A percentile compares a stretch with the other conserved stretches of the same genome.
Conservation (phyloP, 306 rosid genomes). For the Coriaria nepalensis region DNA sequence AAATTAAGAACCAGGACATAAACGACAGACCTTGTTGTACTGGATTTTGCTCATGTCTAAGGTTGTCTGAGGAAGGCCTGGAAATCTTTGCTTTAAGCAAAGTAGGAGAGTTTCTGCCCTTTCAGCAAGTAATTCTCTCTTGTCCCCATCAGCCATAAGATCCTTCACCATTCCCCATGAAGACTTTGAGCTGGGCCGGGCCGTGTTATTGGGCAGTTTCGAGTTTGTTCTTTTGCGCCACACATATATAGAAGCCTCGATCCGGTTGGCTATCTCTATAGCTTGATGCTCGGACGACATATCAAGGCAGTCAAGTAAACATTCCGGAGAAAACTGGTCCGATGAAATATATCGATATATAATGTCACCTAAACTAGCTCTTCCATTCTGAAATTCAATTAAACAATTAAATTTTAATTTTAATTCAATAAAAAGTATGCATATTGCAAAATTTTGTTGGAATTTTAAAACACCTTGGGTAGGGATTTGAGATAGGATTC, state of each 20-base stretch:
- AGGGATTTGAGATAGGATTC: slow-evolving; percentile 77
- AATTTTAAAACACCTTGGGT: slow-evolving; percentile 49
- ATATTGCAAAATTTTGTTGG: background rate
- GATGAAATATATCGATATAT: slow-evolving; percentile 78
- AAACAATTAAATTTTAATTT: no score
- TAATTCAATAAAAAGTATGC: no score
- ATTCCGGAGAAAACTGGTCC: slow-evolving; percentile 78
- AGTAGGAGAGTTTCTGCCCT: slow-evolving; percentile 77
- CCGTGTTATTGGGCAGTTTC: slow-evolving; percentile 29
- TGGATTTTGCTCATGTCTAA: slow-evolving; percentile 91
- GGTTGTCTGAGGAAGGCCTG: slow-evolving; percentile 85
- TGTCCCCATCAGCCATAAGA: slow-evolving; percentile 75
- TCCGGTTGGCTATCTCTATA: slow-evolving; percentile 68
- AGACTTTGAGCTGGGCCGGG: slow-evolving; percentile 48
- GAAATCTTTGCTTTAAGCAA: slow-evolving; percentile 77
- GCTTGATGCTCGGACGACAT: slow-evolving; percentile 95
- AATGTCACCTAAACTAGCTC: slow-evolving; percentile 72
- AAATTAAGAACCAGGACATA: background rate
- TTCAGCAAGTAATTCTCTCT: slow-evolving; percentile 75
- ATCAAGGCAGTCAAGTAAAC: slow-evolving; percentile 77
- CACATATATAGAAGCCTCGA: slow-evolving; percentile 62
- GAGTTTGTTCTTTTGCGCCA: slow-evolving; percentile 55
- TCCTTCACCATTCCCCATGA: slow-evolving; percentile 99
- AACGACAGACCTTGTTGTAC: slow-evolving; percentile 52
- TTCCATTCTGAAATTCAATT: slow-evolving; percentile 54